Evolutionary conservation across 768 basidiomycete genomes (phyloP).

Genomic region (Lactarius psammicola): DNA sequence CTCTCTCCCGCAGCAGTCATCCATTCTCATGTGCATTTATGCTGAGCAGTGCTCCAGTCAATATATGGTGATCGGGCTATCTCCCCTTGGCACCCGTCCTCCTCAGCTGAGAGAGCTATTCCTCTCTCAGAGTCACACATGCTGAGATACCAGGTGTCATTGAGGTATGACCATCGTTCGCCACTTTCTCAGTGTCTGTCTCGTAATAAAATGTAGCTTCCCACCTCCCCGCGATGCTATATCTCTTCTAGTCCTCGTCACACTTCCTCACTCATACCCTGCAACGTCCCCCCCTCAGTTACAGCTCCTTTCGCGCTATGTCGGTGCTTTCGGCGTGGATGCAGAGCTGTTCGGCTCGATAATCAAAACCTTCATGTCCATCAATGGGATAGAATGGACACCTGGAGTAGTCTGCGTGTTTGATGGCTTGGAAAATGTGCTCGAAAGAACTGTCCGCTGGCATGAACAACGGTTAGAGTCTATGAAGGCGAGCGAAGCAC

Average conservation of each 20-base stretch:
- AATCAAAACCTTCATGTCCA: conserved; percentile 77
- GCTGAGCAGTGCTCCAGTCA: conserved; percentile 62
- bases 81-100: conserved; percentile 51
- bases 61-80: conserved; percentile 76
- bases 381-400: conserved; percentile 73
- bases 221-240: conserved; percentile 48
- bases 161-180: conserved; percentile 52
- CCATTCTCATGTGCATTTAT: conserved; percentile 8
- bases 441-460: conserved; percentile 68
- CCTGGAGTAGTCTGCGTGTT: conserved; percentile 78
- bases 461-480: conserved; percentile 62
- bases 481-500: conserved; percentile 53
- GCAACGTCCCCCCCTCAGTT: conserved; percentile 69
- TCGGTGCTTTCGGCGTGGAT: conserved; percentile 77
- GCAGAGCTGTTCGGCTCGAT: conserved; percentile 71
- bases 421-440: conserved; percentile 76
- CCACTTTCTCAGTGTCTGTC: neutral
- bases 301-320: conserved; percentile 80
- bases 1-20: neutral
- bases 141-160: conserved; percentile 62
- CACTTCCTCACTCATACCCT: conserved; percentile 58
- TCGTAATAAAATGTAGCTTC: conserved; percentile 36
- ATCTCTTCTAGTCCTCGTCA: conserved; percentile 41
- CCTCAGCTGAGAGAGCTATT: conserved; percentile 22
- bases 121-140: conserved; percentile 32